Base-by-base conservation (phyloP, 1,139 yeast species). In the Hansenula sp. region DNA sequence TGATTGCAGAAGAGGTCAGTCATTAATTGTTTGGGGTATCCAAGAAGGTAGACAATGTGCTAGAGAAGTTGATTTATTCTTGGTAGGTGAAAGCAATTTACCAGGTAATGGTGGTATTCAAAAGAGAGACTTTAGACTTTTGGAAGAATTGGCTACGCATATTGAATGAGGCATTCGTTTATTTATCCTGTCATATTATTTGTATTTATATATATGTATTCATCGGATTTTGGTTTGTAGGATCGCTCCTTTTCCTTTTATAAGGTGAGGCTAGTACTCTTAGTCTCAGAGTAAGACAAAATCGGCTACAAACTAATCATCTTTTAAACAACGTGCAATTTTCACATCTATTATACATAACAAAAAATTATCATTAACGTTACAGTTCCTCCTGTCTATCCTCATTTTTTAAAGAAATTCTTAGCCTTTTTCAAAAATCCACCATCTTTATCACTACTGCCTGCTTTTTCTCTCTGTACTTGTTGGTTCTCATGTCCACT, bases 1-100 rank as follows among this genome's bases (percentile, higher is more conserved):
- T 70, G 99, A 93, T 68, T 93, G 98, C 72, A 85, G 99, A 74
- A 84, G 99, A 70, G 99, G 99, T 30, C 99, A 93, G 73, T 89
- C 96, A 4, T 79, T 93, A 65, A 94, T 93, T 65, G 99, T 93
- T 47, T 93, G 99, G 98, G 99, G 98, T 71, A 93, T 93, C 58
- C 98, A 93, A 71, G 99, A 93, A 71, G 99, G 99, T 57, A 83
- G 98, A 72, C 97, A 93, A 69, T 88, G 96, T 77, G 99, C 99
- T 34, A 79, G 96, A 57, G 91, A 88, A 59, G 94, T 93, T 50
- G 99, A 93, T 62, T 67, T 73, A 57, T 86, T 67, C 65, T 74
- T 93, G 66, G 81, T 82, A 81, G 90, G 93, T 30, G 68, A 77
- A 50, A 77, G 96, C 31, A 77, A 88, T 62, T 77, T 93, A 58